Evolutionary conservation across 345 rosid species (phyloP).

Genomic region (Fremontodendron californicum): DNA sequence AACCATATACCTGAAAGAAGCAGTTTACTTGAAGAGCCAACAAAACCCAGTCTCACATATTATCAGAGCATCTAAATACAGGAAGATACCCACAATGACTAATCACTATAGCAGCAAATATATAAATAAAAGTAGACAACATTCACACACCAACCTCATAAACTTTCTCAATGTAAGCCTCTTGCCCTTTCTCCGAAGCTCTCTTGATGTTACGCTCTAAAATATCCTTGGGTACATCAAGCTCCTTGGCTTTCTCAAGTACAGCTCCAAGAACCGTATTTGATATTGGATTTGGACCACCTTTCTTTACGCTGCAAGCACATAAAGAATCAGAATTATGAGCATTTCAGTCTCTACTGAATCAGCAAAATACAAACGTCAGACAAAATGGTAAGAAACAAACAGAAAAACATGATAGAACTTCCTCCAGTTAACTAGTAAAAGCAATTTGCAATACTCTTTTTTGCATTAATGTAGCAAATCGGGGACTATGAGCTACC

Average conservation of each 20-base stretch:
- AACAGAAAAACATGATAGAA: not conserved
- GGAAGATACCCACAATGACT: not conserved
- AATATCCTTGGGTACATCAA: constrained; percentile 90
- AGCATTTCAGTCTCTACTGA: not conserved
- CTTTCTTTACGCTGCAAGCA: constrained; percentile 75
- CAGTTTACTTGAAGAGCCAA: constrained; percentile 16
- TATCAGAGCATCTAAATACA: not conserved
- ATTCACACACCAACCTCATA: constrained; percentile 55
- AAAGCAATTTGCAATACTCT: not conserved
- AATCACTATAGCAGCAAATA: constrained; percentile 1
- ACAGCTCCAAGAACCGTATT: constrained; percentile 68
- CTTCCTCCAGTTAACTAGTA: not conserved
- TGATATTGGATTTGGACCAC: constrained; percentile 77
- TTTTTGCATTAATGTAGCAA: not conserved
- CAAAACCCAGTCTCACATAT: not conserved
- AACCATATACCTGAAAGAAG: constrained; percentile 74
- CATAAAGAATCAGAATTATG: not conserved
- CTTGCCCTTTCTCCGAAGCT: constrained; percentile 91
- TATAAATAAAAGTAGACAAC: constrained; percentile 14
- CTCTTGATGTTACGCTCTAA: constrained; percentile 87
- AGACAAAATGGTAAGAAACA: not conserved
- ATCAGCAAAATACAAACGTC: not conserved
- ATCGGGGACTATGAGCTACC: not conserved
- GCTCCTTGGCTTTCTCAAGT: constrained; percentile 84
- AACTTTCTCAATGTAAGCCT: constrained; percentile 77